These are phyloP conservation scores for Diaporthe capsici DNA, from an alignment of 2,329 filamentous ascomycete genomes.

Conservation along the genomic window DNA sequence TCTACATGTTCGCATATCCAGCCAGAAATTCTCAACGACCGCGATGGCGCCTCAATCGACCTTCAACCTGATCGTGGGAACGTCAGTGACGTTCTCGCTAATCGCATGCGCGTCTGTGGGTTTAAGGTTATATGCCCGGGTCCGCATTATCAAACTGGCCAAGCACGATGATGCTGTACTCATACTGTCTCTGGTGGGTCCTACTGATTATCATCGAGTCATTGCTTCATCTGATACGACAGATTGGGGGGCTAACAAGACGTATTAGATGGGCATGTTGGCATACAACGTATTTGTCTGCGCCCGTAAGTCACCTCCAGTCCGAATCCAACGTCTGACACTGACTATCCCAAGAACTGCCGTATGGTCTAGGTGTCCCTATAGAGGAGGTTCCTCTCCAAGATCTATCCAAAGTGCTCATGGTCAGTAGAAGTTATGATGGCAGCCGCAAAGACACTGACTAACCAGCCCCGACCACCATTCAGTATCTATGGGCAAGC, in stretches of 20 bases:
- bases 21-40: not conserved
- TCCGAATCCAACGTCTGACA: not conserved
- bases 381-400: not conserved
- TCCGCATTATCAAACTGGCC: conserved; percentile 11
- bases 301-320: not conserved
- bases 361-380: conserved; percentile 1
- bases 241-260: not conserved
- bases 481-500: conserved; percentile 23
- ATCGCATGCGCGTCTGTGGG: conserved; percentile 20
- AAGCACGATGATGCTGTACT: conserved; percentile 22
- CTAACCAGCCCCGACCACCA: not conserved
- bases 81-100: conserved; percentile 3
- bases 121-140: conserved; percentile 30
- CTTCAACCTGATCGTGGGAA: conserved; percentile 7
- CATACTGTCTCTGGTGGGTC: conserved; percentile 7
- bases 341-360: not conserved
- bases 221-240: not conserved
- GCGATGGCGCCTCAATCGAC: conserved; percentile 8
- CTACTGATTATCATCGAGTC: not conserved
- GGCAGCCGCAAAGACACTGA: not conserved
- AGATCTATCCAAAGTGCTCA: conserved; percentile 12
- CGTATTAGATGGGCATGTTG: not conserved
- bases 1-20: not conserved
- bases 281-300: conserved; percentile 22
- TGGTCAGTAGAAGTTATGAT: not conserved